Percentiles rank a stretch among this genome's conserved stretches.
phyloP scores from a whole-genome alignment of 805 yeast genomes.

The Lachancea thermotolerans region DNA sequence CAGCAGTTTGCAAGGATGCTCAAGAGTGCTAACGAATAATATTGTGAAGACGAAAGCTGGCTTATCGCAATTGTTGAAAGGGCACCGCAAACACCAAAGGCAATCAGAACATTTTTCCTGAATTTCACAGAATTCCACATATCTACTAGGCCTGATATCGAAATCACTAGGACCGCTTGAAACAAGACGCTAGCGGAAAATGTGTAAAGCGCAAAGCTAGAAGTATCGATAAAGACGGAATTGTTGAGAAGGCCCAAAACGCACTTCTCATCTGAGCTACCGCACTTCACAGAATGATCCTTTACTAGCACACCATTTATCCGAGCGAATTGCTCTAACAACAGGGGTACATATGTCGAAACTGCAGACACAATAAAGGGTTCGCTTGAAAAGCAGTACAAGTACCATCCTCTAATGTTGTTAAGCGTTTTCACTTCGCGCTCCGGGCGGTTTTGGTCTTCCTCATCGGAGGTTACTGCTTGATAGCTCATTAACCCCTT shows the following conservation, averaged over 20 bases:
- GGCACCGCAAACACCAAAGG: slow-evolving; percentile 56
- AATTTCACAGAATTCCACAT: slow-evolving; percentile 38
- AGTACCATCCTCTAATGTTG: slow-evolving; percentile 56
- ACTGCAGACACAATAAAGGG: slow-evolving; percentile 76
- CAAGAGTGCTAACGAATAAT: slow-evolving; percentile 36
- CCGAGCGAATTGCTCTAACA: slow-evolving; percentile 66
- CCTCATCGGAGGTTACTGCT: slow-evolving; percentile 6
- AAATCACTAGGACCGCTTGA: slow-evolving; percentile 64
- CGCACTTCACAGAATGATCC: slow-evolving; percentile 55
- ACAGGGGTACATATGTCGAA: slow-evolving; percentile 68
- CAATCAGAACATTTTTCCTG: slow-evolving; percentile 48
- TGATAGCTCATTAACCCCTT: slow-evolving; percentile 7
- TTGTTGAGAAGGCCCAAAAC: slow-evolving; percentile 38
- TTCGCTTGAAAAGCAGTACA: slow-evolving; percentile 69
- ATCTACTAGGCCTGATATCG: slow-evolving; percentile 71
- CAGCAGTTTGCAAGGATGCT: slow-evolving; percentile 61
- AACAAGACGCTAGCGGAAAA: slow-evolving; percentile 64
- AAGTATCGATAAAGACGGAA: slow-evolving; percentile 55
- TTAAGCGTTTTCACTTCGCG: slow-evolving; percentile 27
- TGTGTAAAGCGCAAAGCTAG: slow-evolving; percentile 68
- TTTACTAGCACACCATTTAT: slow-evolving; percentile 58
- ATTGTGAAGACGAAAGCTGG: slow-evolving; percentile 23
- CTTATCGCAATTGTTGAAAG: slow-evolving; percentile 44
- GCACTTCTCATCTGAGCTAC: slow-evolving; percentile 33
- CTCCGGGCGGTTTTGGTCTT: neutral